Percentiles rank a stretch among this genome's conserved stretches.
phyloP scores from a whole-genome alignment of 768 basidiomycete genomes.

The Paxillus ammoniavirescens region DNA sequence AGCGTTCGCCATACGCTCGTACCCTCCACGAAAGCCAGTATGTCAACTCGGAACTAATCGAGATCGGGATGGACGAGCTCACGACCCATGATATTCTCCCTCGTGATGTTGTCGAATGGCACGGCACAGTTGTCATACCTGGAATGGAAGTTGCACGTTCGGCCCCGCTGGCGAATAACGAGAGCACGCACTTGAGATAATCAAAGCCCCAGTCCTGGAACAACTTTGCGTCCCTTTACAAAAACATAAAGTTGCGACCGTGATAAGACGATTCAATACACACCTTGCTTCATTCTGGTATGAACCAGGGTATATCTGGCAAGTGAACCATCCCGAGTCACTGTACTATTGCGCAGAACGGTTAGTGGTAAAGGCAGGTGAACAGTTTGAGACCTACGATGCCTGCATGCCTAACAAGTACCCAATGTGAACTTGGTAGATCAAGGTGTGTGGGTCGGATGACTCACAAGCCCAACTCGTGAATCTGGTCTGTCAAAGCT shows the following conservation, averaged over 20 bases:
- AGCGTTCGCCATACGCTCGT: slow-evolving; percentile 58
- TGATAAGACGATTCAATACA: background rate
- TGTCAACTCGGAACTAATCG: background rate
- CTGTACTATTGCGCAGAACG: slow-evolving; percentile 45
- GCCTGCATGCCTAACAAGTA: slow-evolving; percentile 48
- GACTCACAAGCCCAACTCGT: slow-evolving; percentile 55
- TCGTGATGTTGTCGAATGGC: slow-evolving; percentile 55
- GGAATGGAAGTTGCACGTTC: background rate
- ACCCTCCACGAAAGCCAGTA: slow-evolving; percentile 39
- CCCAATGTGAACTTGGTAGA: background rate
- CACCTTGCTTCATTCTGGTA: slow-evolving; percentile 60
- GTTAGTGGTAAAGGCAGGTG: slow-evolving; percentile 5
- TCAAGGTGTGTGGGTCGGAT: background rate
- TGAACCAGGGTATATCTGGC: slow-evolving; percentile 62
- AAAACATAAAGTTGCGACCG: background rate
- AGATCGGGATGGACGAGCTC: slow-evolving; percentile 18
- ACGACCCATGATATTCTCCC: slow-evolving; percentile 57
- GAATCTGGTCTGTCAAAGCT: slow-evolving; percentile 52
- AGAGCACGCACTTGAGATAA: slow-evolving; percentile 50
- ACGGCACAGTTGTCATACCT: slow-evolving; percentile 67
- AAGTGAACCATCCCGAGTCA: slow-evolving; percentile 70
- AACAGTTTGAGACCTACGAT: slow-evolving; percentile 43
- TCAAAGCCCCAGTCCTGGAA: slow-evolving; percentile 71
- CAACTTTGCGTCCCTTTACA: slow-evolving; percentile 48
- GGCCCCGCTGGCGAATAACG: background rate